Evolutionary conservation across 345 rosid species (phyloP).

Genomic region (Lepidium sativum): DNA sequence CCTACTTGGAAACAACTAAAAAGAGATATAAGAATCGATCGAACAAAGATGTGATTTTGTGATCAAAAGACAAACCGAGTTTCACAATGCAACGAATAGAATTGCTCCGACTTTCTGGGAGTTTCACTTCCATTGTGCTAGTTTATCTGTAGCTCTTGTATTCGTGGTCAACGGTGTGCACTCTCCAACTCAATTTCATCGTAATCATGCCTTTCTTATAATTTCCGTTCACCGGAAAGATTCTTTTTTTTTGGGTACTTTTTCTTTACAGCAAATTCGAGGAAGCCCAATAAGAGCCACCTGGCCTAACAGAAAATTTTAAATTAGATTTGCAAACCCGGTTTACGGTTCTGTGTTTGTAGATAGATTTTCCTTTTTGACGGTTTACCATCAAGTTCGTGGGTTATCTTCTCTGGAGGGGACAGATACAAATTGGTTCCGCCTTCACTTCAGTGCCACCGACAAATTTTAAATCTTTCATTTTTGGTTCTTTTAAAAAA

Average conservation of each 20-base stretch:
- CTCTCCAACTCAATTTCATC: slow-evolving; percentile 14
- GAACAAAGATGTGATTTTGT: background rate
- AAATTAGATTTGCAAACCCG: background rate
- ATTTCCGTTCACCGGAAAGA: slow-evolving; percentile 6
- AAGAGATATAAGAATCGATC: background rate
- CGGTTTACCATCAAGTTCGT: slow-evolving; percentile 13
- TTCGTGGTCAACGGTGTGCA: slow-evolving; percentile 12
- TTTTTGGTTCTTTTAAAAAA: background rate
- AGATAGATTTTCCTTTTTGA: background rate
- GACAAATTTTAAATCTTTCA: slow-evolving; percentile 2
- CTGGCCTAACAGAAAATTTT: no score
- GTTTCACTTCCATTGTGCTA: slow-evolving; percentile 19
- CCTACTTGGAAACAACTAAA: background rate
- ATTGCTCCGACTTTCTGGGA: slow-evolving; percentile 15
- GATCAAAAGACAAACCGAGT: slow-evolving; percentile 46
- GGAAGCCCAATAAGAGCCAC: background rate
- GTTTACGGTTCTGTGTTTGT: no score
- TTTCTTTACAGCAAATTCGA: no score
- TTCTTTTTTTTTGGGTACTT: background rate
- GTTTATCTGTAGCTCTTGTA: background rate
- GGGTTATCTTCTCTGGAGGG: background rate
- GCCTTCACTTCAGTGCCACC: slow-evolving; percentile 14
- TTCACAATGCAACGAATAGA: slow-evolving; percentile 88
- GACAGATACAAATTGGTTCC: slow-evolving; percentile 13
- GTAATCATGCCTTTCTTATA: background rate